Evolutionary conservation across 164 flowering plant genomes (phyloP), one percentile per base, ranked within the genome.

Genomic region (Umbilicus rupestris): DNA sequence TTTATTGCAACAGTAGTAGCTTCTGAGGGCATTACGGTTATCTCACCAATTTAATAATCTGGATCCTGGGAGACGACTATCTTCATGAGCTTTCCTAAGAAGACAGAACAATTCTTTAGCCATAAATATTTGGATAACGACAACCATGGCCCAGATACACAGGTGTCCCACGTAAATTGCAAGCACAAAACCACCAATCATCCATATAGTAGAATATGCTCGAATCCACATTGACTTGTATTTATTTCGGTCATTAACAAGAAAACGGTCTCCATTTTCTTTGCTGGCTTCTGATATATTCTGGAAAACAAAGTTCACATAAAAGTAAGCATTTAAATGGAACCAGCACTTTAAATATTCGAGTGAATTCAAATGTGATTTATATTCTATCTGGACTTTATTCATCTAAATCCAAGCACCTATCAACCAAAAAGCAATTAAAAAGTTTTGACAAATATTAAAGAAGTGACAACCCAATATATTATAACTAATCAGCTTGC

Each of bases 101-200:
- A 94, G 76, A 78, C 78, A 83, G 83, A 94, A 94, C 57, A 94
- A 78, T 81, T 93, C 98, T 68, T 65, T 86, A 20, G 86, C 93
- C 98, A 90, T 90, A 75, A 81, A 84, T 31, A 93, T 86, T 79
- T 94, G 98, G 71, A 94, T 83, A 46, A 91, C 82, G 37, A 94
- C 93, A 30, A 94, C 84, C 97, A 91, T 89, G 50, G 95, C 96
- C 80, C 90, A 89, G 28, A 91, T 94, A 75, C 87, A 90, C 62
- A 91, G 95, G 80, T 94, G 97, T 19, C 98, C 98, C 88, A 90
- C 71, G 77, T 90, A 93, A 68, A 93, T 81, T 35, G 80, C 75
- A 5, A 86, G 79, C 26, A 71, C 88, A 79, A 93, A 89, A 6
- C 92, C 91, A 50, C 85, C 94, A 76, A 93, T 87, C 98, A 93